Percentiles rank a stretch among this genome's conserved stretches.
These are phyloP conservation scores for Metarhizium rileyi DNA, from an alignment of 2,329 filamentous ascomycete species.

Conservation along the genomic window DNA sequence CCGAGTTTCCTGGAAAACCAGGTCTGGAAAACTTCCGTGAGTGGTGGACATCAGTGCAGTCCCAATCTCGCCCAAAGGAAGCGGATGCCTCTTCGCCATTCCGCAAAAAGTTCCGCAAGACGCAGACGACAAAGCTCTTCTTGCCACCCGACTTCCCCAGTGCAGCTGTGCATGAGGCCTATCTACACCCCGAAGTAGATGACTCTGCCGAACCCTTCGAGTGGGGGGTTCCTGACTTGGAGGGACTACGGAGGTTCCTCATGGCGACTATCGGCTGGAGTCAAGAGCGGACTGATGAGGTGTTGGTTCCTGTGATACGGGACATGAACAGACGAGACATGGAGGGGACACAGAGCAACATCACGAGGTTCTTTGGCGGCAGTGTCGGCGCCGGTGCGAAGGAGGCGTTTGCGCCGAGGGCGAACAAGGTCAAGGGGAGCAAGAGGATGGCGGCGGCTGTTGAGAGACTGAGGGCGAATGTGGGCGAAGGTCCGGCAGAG, in stretches of 20 bases:
- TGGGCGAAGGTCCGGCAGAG: slow-evolving; percentile 9
- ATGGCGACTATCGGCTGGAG: slow-evolving; percentile 92
- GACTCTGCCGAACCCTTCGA: slow-evolving; percentile 67
- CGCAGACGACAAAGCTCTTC: slow-evolving; percentile 76
- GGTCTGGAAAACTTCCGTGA: slow-evolving; percentile 67
- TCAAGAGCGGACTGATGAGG: slow-evolving; percentile 85
- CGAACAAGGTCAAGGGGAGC: slow-evolving; percentile 53
- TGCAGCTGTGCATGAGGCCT: slow-evolving; percentile 68
- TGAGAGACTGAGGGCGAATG: slow-evolving; percentile 45
- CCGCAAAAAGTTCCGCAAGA: slow-evolving; percentile 74
- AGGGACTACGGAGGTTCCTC: slow-evolving; percentile 72
- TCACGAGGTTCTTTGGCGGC: slow-evolving; percentile 85
- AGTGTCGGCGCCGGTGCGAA: slow-evolving; percentile 56
- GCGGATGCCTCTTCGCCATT: slow-evolving; percentile 54
- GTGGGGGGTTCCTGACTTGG: slow-evolving; percentile 92
- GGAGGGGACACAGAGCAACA: slow-evolving; percentile 92
- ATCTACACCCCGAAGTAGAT: slow-evolving; percentile 81
- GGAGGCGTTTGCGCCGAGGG: slow-evolving; percentile 59
- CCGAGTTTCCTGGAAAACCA: slow-evolving; percentile 62
- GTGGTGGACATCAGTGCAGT: slow-evolving; percentile 80
- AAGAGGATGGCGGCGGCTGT: slow-evolving; percentile 70
- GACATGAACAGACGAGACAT: slow-evolving; percentile 86
- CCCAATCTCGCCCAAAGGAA: slow-evolving; percentile 52
- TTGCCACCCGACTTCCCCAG: slow-evolving; percentile 73
- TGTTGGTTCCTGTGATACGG: slow-evolving; percentile 86